Conservation (phyloP, 371 early-diverging fungal species). For the Mortierella sp. region DNA sequence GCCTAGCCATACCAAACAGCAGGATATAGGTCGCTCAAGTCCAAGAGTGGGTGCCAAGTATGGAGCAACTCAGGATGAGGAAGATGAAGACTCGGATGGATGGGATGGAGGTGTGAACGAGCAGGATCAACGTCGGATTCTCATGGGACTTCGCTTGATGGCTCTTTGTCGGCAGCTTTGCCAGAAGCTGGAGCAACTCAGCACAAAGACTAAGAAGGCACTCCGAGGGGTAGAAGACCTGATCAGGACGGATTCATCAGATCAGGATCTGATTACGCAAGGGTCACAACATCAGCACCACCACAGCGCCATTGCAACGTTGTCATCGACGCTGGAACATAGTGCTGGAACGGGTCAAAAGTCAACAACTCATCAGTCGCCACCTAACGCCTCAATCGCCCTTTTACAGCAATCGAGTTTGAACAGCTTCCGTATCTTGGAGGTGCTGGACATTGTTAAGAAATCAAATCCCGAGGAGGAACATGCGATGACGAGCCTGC, state of each 20-base stretch:
- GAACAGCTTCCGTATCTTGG: constrained; percentile 61
- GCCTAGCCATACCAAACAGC: not conserved
- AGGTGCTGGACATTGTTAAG: constrained; percentile 51
- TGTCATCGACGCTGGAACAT: constrained; percentile 4
- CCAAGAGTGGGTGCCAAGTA: constrained; percentile 9
- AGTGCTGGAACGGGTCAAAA: constrained; percentile 19
- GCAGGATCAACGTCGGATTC: constrained; percentile 59
- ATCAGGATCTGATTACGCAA: not conserved
- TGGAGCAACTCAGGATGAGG: constrained; percentile 33
- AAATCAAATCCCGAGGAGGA: constrained; percentile 36
- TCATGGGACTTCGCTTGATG: constrained; percentile 69
- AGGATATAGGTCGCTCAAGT: not conserved
- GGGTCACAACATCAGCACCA: constrained; percentile 8
- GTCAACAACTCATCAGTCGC: constrained; percentile 2
- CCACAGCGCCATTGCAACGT: constrained; percentile 1
- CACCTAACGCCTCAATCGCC: constrained; percentile 59
- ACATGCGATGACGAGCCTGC: constrained; percentile 1
- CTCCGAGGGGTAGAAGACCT: constrained; percentile 54
- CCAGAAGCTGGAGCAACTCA: constrained; percentile 55
- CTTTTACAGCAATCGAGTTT: constrained; percentile 64
- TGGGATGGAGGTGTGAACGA: constrained; percentile 54
- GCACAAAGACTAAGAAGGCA: constrained; percentile 53
- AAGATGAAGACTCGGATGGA: constrained; percentile 54
- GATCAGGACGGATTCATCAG: constrained; percentile 40
- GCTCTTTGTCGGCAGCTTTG: constrained; percentile 61